Base-by-base conservation (phyloP, 331 rosid genomes). In the Malus hybrid region DNA sequence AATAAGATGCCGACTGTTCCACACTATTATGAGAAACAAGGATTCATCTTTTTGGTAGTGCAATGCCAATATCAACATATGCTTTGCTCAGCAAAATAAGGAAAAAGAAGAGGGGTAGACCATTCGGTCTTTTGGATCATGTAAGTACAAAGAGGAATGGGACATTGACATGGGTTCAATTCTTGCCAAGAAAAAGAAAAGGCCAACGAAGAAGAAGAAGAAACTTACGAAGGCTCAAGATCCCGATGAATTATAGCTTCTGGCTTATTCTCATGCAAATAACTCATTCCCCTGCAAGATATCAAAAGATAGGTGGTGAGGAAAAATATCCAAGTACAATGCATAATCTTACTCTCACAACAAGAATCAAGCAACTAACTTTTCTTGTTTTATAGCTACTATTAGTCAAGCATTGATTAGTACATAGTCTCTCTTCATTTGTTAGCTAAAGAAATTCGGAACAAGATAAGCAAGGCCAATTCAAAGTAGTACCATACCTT, bases 141-240 rank as follows among this genome's bases (percentile, higher is more conserved):
- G 2, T 22, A 22, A 57, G 63, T 56, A 16, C 33, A 4, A 56
- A 33, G 52, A 7, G 1, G 73, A 68, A 68, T 46, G 34, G 20
- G 18, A 11, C 14, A 13, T 22, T 8, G 31, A 27, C 34, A 22
- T 42, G 16, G 71, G 80, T 70, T 70, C 66, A 79, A 20, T 66
- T 60, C 59, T 66, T 44, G 74, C 31, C 36, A 12, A 10, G 5
- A 2, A 3, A n/a, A 19, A 12, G 12, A 42, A 22, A 31, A n/a
- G 19, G 54, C 10, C 44, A 29, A 69, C 4, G 4, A 28, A 24
- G 68, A 69, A 70, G 83, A 73, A 67, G 63, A 81, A 74, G 84
- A 77, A 79, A 80, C 98, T 83, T 87, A 93, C 98, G 96, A 86
- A 88, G 98, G 98, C 81, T 93, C 97, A 76, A 93, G 97, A 84